These are phyloP conservation scores for Sporothrix variecibatus DNA, from an alignment of 2,329 filamentous ascomycete genomes.

Conservation along the genomic window DNA sequence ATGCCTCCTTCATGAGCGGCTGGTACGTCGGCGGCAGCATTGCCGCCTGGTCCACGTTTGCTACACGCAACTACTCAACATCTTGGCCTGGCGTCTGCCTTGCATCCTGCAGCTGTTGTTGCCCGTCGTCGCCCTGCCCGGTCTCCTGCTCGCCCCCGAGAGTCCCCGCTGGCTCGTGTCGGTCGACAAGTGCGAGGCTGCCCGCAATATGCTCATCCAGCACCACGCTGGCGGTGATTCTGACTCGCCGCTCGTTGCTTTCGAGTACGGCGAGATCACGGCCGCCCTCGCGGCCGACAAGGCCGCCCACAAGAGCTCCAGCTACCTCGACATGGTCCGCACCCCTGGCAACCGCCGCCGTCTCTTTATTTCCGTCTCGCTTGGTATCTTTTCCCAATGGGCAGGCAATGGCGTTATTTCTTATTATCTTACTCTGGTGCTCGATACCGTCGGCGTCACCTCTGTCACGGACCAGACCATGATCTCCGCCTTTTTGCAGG, in stretches of 20 bases:
- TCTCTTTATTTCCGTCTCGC: constrained; percentile 17
- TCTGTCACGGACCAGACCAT: constrained; percentile 41
- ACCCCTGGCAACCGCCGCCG: constrained; percentile 24
- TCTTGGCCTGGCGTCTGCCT: constrained; percentile 60
- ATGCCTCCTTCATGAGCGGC: constrained; percentile 25
- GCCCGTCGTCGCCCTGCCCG: constrained; percentile 36
- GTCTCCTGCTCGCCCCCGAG: constrained; percentile 16
- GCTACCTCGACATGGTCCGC: constrained; percentile 43
- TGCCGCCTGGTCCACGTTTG: constrained; percentile 39
- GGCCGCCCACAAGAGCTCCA: constrained; percentile 31
- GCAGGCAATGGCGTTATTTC: constrained; percentile 19
- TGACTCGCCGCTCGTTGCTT: constrained; percentile 52
- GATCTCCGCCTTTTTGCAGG: constrained; percentile 42
- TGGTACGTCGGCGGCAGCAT: constrained; percentile 38
- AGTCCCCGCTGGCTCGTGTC: constrained; percentile 27
- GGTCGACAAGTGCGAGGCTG: constrained; percentile 32
- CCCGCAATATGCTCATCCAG: constrained; percentile 39
- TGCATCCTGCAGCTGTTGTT: constrained; percentile 52
- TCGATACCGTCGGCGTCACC: constrained; percentile 35
- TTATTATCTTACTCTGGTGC: constrained; percentile 24
- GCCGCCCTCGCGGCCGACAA: constrained; percentile 7
- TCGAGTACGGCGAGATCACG: constrained; percentile 42
- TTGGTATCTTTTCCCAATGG: constrained; percentile 22
- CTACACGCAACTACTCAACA: constrained; percentile 38
- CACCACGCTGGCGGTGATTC: constrained; percentile 26